These are phyloP conservation scores for Helicostylum pulchrum DNA, from an alignment of 192 early-diverging fungal genomes.

Conservation along the genomic window DNA sequence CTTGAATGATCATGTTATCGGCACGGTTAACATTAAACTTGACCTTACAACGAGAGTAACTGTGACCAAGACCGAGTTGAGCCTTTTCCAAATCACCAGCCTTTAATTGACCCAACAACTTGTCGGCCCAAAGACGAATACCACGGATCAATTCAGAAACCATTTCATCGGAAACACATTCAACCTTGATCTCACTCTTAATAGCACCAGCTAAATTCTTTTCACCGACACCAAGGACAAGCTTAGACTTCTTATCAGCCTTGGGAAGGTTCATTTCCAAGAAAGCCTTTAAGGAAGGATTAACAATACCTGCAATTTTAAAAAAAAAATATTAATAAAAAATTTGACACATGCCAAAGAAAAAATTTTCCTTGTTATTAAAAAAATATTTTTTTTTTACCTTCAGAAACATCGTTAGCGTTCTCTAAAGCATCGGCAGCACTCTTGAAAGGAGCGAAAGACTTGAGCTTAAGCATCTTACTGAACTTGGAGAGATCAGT, in stretches of 20 bases:
- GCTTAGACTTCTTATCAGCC: constrained; percentile 68
- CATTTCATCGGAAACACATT: constrained; percentile 78
- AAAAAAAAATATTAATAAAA: neutral
- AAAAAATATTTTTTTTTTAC: constrained; percentile 39
- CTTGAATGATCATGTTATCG: constrained; percentile 96
- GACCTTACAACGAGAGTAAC: constrained; percentile 97
- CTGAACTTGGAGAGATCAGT: constrained; percentile 87
- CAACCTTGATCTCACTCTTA: constrained; percentile 70
- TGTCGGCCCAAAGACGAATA: constrained; percentile 86
- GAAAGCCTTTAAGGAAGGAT: constrained; percentile 86
- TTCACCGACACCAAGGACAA: constrained; percentile 85
- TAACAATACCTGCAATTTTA: constrained; percentile 67
- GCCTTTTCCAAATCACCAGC: constrained; percentile 89
- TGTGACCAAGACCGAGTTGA: constrained; percentile 97
- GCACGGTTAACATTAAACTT: constrained; percentile 99
- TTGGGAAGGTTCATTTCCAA: constrained; percentile 92
- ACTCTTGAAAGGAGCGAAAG: constrained; percentile 95
- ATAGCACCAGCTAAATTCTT: constrained; percentile 77
- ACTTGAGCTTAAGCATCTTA: constrained; percentile 88
- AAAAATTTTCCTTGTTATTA: neutral
- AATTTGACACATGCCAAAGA: neutral
- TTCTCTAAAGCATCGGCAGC: constrained; percentile 98
- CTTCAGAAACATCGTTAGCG: constrained; percentile 97
- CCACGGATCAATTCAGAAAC: constrained; percentile 92
- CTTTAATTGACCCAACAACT: constrained; percentile 86